These are phyloP conservation scores for Ephemerocybe angulata DNA, from an alignment of 768 basidiomycete genomes.

Conservation along the genomic window DNA sequence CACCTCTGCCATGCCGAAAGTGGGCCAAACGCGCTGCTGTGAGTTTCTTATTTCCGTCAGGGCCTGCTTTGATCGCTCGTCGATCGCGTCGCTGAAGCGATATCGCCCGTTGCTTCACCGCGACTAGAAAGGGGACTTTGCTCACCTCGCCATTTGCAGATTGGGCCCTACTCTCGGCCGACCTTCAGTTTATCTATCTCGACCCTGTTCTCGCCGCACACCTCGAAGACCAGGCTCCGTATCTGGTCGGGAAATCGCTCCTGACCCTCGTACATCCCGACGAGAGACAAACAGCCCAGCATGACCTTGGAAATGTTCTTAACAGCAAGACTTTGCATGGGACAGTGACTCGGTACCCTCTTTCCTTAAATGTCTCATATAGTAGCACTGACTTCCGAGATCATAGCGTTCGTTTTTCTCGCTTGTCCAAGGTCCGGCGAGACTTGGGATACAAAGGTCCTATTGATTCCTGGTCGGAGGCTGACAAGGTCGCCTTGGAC, in stretches of 20 bases:
- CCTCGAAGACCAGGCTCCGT: conserved; percentile 66
- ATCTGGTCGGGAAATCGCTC: conserved; percentile 66
- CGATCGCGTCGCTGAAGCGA: conserved; percentile 29
- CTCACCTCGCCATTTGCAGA: conserved; percentile 41
- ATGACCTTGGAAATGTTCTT: conserved; percentile 72
- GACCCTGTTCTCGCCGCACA: conserved; percentile 76
- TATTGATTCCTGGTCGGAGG: conserved; percentile 52
- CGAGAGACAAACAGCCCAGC: conserved; percentile 69
- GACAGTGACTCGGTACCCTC: conserved; percentile 67
- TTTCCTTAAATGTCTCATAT: conserved; percentile 13
- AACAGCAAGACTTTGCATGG: conserved; percentile 75
- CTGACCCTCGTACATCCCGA: conserved; percentile 82
- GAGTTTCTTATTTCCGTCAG: conserved; percentile 32
- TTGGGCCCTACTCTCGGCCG: conserved; percentile 76
- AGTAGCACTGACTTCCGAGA: conserved; percentile 19
- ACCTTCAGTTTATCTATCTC: conserved; percentile 76
- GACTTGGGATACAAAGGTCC: conserved; percentile 66
- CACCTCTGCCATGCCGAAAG: conserved; percentile 42
- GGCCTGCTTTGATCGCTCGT: conserved; percentile 31
- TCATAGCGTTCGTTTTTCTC: conserved; percentile 71
- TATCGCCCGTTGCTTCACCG: conserved; percentile 22
- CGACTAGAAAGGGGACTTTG: conserved; percentile 12
- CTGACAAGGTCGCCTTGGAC: conserved; percentile 67
- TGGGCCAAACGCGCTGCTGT: conserved; percentile 78
- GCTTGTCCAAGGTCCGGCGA: conserved; percentile 69